Evolutionary conservation across 371 early-diverging fungal species (phyloP), one percentile per base, ranked within the genome.

Genomic region (Actinomortierella ambigua): DNA sequence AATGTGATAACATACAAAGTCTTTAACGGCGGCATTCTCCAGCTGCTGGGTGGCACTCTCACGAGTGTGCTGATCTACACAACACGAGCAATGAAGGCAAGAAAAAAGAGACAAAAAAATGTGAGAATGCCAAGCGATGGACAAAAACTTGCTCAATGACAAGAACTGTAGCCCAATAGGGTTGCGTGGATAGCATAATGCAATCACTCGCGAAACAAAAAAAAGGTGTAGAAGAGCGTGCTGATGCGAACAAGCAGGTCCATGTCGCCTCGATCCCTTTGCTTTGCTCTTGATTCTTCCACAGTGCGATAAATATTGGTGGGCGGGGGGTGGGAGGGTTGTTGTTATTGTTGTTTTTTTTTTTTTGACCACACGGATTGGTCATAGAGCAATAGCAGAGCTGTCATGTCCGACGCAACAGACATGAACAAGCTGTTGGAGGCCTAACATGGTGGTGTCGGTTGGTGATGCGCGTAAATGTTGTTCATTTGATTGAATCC

Each of bases 1-100:
- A 42, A 11, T 14, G 20, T 24, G 23, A 18, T 27, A 41, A 80
- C 89, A 82, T 88, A 93, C 94, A 79, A 90, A 94, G 70, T 91
- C 90, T 67, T 92, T 90, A 59, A 77, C 83, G 57, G 88, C 87
- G 22, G 90, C 88, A 20, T 76, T 63, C 75, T 93, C 89, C 59
- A 94, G 84, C 58, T 91, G 84, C 47, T 81, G 82, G 50, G 88
- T 86, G 50, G 95, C 94, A 68, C 89, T 86, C 73, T 91, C 90
- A 80, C 94, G 92, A 73, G 84, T 78, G 56, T 69, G 75, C 55
- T 79, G 80, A 69, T 85, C 81, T 79, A 66, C 29, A 40, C 26
- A 29, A 27, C 26, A 5, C 22, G n/a, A 50, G 7, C 0, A 51
- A 49, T 22, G 20, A 28, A 55, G n/a, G 23, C 9, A 34, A 20